These are phyloP conservation scores for Chlorella vulgaris DNA, from an alignment of 139 green algal species.

Conservation along the genomic window DNA sequence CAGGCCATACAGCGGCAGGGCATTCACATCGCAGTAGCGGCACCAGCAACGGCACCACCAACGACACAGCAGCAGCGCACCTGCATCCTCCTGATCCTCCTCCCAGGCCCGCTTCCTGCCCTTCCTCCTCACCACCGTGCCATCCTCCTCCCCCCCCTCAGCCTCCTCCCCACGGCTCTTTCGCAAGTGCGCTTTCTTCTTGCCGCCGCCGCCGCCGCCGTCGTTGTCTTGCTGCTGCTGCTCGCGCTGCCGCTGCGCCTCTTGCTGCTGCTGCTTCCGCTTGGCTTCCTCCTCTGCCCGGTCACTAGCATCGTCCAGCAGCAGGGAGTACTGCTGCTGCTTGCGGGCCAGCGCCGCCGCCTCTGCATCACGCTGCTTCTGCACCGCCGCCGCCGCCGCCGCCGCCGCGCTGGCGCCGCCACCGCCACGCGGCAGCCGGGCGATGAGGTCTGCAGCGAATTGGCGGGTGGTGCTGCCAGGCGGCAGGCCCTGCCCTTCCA, in stretches of 20 bases:
- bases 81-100: conserved; percentile 62
- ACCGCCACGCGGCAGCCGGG: conserved; percentile 41
- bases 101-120: conserved; percentile 69
- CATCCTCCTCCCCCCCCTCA: conserved; percentile 39
- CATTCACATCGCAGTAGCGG: neutral
- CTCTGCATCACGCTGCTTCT: conserved; percentile 39
- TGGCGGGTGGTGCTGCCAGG: conserved; percentile 37
- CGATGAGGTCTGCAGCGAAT: conserved; percentile 72
- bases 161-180: conserved; percentile 11
- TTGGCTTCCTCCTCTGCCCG: neutral
- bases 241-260: conserved; percentile 36
- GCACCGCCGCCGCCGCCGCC: neutral
- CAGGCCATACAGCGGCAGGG: neutral
- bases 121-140: conserved; percentile 21
- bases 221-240: conserved; percentile 50
- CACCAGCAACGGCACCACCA: neutral
- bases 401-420: neutral
- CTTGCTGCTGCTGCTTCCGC: conserved; percentile 23
- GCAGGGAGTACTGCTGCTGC: conserved; percentile 58
- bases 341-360: conserved; percentile 55
- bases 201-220: neutral
- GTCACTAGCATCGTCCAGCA: conserved; percentile 62
- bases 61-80: neutral
- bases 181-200: neutral
- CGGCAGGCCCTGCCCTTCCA: conserved; percentile 61